Evolutionary conservation across 805 yeast species (phyloP).

Genomic region (Teunomyces cretensis): DNA sequence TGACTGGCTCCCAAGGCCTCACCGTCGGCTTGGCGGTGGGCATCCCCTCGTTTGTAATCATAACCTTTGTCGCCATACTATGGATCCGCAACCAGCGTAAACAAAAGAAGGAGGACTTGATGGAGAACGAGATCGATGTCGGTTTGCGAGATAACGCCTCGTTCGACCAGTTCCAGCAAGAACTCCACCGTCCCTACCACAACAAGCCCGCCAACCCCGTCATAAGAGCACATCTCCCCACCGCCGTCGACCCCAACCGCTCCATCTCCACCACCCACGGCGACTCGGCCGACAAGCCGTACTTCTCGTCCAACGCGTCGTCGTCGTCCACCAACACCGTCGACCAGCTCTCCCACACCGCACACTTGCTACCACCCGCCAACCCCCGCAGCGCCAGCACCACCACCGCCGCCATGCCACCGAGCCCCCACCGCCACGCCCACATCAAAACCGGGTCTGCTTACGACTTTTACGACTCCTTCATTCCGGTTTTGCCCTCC

Average conservation of each 20-base stretch:
- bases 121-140: conserved; percentile 28
- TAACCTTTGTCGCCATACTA: conserved; percentile 22
- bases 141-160: conserved; percentile 37
- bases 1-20: conserved; percentile 12
- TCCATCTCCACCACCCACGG: conserved; percentile 7
- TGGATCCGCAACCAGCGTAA: conserved; percentile 31
- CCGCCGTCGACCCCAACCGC: conserved; percentile 11
- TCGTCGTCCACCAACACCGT: conserved; percentile 9
- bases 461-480: conserved; percentile 43
- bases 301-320: conserved; percentile 8
- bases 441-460: conserved; percentile 22
- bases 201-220: not conserved
- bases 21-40: conserved; percentile 46
- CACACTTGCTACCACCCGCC: conserved; percentile 2
- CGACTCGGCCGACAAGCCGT: conserved; percentile 9
- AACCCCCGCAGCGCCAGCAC: not conserved
- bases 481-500: conserved; percentile 38
- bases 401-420: conserved; percentile 1
- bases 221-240: not conserved
- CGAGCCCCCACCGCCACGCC: not conserved
- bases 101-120: conserved; percentile 32
- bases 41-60: conserved; percentile 33
- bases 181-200: conserved; percentile 27
- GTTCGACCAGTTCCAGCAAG: conserved; percentile 37
- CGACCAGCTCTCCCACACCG: conserved; percentile 3